These are phyloP conservation scores for Boletus sp. DNA, from an alignment of 1,284 basidiomycete species.

Conservation along the genomic window DNA sequence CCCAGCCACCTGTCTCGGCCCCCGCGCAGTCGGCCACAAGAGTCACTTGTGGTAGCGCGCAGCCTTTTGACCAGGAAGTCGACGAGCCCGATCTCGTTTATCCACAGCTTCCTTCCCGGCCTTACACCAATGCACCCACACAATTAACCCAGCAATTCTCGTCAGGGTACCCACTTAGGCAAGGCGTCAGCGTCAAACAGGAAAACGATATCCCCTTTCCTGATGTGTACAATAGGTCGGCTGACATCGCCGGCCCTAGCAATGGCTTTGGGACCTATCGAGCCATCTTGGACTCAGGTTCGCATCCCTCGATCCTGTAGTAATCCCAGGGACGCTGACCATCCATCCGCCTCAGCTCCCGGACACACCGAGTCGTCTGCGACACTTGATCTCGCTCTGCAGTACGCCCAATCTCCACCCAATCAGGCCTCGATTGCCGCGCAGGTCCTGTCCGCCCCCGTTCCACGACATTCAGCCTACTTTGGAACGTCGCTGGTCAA, in stretches of 20 bases:
- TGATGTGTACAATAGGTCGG: slow-evolving; percentile 32
- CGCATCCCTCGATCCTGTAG: slow-evolving; percentile 17
- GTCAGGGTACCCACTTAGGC: slow-evolving; percentile 31
- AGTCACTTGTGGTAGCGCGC: slow-evolving; percentile 20
- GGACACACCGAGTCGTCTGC: slow-evolving; percentile 26
- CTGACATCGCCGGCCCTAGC: slow-evolving; percentile 32
- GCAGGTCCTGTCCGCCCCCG: slow-evolving; percentile 36
- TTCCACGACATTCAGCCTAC: slow-evolving; percentile 40
- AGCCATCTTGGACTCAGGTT: slow-evolving; percentile 37
- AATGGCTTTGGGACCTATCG: slow-evolving; percentile 29
- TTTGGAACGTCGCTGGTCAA: slow-evolving; percentile 36
- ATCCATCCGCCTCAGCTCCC: slow-evolving; percentile 23
- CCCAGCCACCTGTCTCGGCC: slow-evolving; percentile 21
- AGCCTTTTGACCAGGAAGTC: slow-evolving; percentile 33
- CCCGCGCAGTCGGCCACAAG: slow-evolving; percentile 21
- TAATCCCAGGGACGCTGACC: slow-evolving; percentile 11
- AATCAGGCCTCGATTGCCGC: slow-evolving; percentile 29
- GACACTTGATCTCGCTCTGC: slow-evolving; percentile 33
- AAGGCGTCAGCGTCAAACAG: slow-evolving; percentile 33
- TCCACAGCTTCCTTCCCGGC: slow-evolving; percentile 28
- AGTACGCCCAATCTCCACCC: slow-evolving; percentile 28
- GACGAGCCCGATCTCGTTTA: slow-evolving; percentile 35
- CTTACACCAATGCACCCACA: slow-evolving; percentile 28
- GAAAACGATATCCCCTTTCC: slow-evolving; percentile 35
- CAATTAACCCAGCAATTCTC: slow-evolving; percentile 33